These are phyloP conservation scores for Pyracantha coccinea DNA, from an alignment of 331 rosid genomes.

Conservation along the genomic window DNA sequence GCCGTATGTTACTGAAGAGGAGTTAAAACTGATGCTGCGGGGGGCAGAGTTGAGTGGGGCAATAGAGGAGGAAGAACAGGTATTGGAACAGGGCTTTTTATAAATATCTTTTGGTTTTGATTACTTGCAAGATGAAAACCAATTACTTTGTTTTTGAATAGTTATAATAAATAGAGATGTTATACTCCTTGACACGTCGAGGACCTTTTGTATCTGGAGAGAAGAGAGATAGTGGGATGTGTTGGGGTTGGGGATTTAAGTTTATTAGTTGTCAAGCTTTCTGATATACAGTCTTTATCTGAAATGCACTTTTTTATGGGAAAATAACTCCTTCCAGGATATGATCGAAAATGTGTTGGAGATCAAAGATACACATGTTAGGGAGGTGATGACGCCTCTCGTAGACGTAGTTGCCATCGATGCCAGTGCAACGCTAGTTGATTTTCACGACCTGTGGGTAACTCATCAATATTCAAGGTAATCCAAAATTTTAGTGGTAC, in stretches of 20 bases:
- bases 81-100: slow-evolving; percentile 14
- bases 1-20: slow-evolving; percentile 98
- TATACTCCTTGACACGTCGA: background rate
- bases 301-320: background rate
- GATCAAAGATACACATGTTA: slow-evolving; percentile 91
- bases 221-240: background rate
- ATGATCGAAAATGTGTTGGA: slow-evolving; percentile 98
- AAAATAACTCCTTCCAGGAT: slow-evolving; percentile 44
- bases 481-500: slow-evolving; percentile 1
- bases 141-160: background rate
- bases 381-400: slow-evolving; percentile 99
- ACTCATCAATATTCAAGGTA: slow-evolving; percentile 99
- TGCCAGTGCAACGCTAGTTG: slow-evolving; percentile 75
- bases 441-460: slow-evolving; percentile 83
- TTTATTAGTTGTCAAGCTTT: background rate
- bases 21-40: slow-evolving; percentile 89
- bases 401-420: slow-evolving; percentile 98
- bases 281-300: background rate
- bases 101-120: background rate
- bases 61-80: slow-evolving; percentile 99
- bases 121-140: background rate
- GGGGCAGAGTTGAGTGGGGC: slow-evolving; percentile 99
- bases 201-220: background rate
- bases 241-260: background rate
- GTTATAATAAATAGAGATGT: too few species aligned